Evolutionary conservation across 371 early-diverging fungal genomes (phyloP).

Genomic region (Mucor saturninus): DNA sequence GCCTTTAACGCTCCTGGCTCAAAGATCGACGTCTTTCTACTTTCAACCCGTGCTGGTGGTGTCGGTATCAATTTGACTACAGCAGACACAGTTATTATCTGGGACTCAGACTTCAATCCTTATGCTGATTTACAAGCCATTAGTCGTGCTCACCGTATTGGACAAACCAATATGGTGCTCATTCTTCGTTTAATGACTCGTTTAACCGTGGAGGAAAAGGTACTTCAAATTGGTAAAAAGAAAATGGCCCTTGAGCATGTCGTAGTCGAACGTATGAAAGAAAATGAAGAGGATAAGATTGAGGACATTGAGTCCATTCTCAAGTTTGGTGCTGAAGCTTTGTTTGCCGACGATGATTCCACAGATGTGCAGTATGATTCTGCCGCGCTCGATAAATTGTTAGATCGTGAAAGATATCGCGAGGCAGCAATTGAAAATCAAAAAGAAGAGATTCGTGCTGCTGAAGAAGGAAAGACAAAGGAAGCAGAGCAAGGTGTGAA

Average conservation of each 20-base stretch:
- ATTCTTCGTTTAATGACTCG: conserved; percentile 87
- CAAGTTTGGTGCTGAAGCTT: conserved; percentile 77
- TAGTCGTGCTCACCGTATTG: conserved; percentile 93
- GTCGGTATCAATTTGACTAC: conserved; percentile 94
- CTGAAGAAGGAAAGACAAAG: conserved; percentile 22
- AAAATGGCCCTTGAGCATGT: conserved; percentile 89
- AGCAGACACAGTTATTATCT: conserved; percentile 94
- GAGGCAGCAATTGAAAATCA: conserved; percentile 20
- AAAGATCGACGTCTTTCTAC: conserved; percentile 78
- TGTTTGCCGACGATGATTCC: conserved; percentile 75
- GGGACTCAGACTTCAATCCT: conserved; percentile 96
- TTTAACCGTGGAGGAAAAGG: conserved; percentile 72
- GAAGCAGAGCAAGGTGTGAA: conserved; percentile 24
- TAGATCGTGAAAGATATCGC: conserved; percentile 59
- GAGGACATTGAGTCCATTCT: conserved; percentile 76
- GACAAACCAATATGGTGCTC: conserved; percentile 88
- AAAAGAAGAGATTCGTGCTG: conserved; percentile 13
- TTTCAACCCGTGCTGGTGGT: conserved; percentile 93
- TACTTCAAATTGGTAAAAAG: conserved; percentile 81
- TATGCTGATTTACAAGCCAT: conserved; percentile 92
- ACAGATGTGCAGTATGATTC: conserved; percentile 63
- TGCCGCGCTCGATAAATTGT: conserved; percentile 62
- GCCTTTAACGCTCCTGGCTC: conserved; percentile 80
- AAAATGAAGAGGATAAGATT: conserved; percentile 53
- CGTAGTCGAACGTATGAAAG: conserved; percentile 82